These are phyloP conservation scores for Termitomyces bulborhizus DNA, from an alignment of 768 basidiomycete genomes.

Conservation along the genomic window DNA sequence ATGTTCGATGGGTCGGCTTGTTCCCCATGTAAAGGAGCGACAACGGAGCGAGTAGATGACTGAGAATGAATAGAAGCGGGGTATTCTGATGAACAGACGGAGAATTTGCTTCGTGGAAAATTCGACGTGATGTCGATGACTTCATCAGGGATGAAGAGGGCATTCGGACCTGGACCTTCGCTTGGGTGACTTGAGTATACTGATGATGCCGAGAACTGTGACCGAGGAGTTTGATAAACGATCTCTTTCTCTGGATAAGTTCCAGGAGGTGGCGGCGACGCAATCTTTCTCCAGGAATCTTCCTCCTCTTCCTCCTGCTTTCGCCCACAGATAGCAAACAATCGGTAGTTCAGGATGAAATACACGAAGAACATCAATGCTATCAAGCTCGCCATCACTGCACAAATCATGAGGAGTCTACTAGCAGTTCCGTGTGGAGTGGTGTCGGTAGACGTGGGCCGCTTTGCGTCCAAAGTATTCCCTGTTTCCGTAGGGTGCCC, in stretches of 20 bases:
- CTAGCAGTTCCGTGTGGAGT: background rate
- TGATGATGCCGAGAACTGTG: conserved; percentile 4
- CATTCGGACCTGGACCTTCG: background rate
- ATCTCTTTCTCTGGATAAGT: conserved; percentile 9
- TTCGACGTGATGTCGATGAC: conserved; percentile 21
- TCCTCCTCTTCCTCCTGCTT: conserved; percentile 3
- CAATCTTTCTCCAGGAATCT: conserved; percentile 6
- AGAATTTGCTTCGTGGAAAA: conserved; percentile 25
- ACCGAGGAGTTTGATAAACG: conserved; percentile 1
- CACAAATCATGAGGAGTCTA: conserved; percentile 13
- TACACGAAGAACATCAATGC: conserved; percentile 10
- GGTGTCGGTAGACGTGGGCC: background rate
- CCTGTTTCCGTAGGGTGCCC: background rate
- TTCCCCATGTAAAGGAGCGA: background rate
- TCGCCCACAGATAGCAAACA: conserved; percentile 5
- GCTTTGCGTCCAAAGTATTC: background rate
- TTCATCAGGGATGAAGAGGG: background rate
- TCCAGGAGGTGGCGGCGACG: conserved; percentile 8
- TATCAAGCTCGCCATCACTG: conserved; percentile 13
- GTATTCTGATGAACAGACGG: conserved; percentile 25
- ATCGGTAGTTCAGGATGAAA: conserved; percentile 6
- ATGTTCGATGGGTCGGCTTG: background rate
- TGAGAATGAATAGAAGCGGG: conserved; percentile 12
- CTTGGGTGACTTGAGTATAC: background rate
- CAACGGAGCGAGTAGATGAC: conserved; percentile 5